These are phyloP conservation scores for Gastrolobium villosum DNA, from an alignment of 306 rosid species.

Conservation along the genomic window DNA sequence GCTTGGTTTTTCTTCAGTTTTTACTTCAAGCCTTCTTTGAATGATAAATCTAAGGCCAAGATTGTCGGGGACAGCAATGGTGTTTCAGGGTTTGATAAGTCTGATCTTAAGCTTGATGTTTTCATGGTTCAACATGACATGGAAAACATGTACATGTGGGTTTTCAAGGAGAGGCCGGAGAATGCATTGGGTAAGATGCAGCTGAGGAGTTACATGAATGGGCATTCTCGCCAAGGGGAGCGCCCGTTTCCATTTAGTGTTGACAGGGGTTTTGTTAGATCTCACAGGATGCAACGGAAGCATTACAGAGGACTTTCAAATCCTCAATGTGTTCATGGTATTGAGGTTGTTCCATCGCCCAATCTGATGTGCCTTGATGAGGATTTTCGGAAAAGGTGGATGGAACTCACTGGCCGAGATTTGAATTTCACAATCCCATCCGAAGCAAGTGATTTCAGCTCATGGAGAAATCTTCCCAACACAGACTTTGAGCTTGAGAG, in stretches of 20 bases:
- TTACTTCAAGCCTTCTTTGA: conserved; percentile 85
- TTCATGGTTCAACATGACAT: conserved; percentile 98
- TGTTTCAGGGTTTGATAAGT: conserved; percentile 77
- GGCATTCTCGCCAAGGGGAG: conserved; percentile 99
- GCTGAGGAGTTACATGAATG: conserved; percentile 97
- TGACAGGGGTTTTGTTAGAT: conserved; percentile 88
- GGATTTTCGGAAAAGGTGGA: conserved; percentile 84
- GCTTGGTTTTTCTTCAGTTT: conserved; percentile 97
- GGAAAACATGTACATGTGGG: conserved; percentile 99
- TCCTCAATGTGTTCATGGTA: conserved; percentile 95
- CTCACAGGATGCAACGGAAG: conserved; percentile 97
- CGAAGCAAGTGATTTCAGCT: conserved; percentile 89
- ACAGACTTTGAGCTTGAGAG: conserved; percentile 92
- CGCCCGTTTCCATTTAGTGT: conserved; percentile 86
- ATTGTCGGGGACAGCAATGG: conserved; percentile 76
- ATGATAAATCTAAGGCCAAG: conserved; percentile 84
- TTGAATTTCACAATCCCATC: conserved; percentile 77
- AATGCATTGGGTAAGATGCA: conserved; percentile 98
- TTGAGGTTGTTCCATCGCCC: conserved; percentile 78
- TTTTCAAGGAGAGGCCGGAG: conserved; percentile 94
- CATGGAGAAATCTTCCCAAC: conserved; percentile 90
- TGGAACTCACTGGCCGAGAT: conserved; percentile 89
- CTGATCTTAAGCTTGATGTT: conserved; percentile 91
- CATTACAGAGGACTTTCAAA: conserved; percentile 93
- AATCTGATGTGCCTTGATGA: conserved; percentile 72